phyloP scores from a whole-genome alignment of 306 rosid species.

The Delonix regia region DNA sequence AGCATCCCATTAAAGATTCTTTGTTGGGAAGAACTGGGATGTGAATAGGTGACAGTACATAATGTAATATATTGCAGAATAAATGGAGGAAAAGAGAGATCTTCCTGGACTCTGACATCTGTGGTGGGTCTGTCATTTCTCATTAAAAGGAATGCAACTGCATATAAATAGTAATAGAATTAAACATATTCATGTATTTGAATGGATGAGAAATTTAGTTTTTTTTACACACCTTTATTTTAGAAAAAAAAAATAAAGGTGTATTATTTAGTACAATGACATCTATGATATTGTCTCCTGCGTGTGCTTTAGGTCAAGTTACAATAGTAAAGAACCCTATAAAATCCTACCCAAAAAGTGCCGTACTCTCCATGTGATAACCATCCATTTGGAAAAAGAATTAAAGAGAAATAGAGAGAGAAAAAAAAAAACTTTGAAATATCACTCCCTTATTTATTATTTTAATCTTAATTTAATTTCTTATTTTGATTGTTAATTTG shows the following conservation, averaged over 20 bases:
- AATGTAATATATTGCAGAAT: background rate
- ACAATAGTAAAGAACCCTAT: constrained; percentile 13
- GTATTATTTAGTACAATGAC: constrained; percentile 10
- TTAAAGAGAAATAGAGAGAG: background rate
- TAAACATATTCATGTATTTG: background rate
- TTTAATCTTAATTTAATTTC: too few relatives aligned
- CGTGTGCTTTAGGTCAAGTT: background rate
- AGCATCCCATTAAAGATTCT: too few relatives aligned
- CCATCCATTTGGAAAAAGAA: constrained; percentile 1
- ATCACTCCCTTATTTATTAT: too few relatives aligned
- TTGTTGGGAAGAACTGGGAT: background rate
- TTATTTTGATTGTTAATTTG: too few relatives aligned
- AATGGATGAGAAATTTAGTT: constrained; percentile 11
- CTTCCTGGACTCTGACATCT: constrained; percentile 23
- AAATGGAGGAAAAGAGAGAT: background rate
- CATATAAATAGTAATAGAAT: constrained; percentile 13
- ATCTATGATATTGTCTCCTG: constrained; percentile 29
- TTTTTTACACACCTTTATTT: background rate
- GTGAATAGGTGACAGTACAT: background rate
- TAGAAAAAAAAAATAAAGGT: background rate
- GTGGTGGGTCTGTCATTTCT: constrained; percentile 25
- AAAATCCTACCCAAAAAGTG: background rate
- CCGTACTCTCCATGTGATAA: constrained; percentile 29
- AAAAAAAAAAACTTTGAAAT: background rate
- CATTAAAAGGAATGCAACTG: constrained; percentile 5